Base-by-base conservation (phyloP, 148 eudicot genomes). In the Rhododendron ferrugineum region DNA sequence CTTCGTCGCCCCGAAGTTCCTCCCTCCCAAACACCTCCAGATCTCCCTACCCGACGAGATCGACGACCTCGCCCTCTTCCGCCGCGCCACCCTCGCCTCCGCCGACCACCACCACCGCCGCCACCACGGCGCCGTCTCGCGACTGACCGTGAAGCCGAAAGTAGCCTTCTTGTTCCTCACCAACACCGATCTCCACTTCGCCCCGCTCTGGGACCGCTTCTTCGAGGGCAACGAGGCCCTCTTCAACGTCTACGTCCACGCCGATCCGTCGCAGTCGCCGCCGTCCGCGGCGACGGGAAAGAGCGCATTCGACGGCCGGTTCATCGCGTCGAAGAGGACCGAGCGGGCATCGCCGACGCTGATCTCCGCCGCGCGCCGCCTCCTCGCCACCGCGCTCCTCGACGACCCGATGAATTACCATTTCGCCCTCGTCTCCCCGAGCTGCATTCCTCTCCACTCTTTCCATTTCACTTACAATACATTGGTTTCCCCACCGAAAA, bases 121-220 rank as follows among this genome's bases (percentile, higher is more conserved):
- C 84, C 80, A 15, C 36, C 85, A 85, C 84, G 44, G 88, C 82
- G 73, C 89, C 52, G 84, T 83, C 42, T 70, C 84, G 16, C 89
- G 87, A n/a, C 84, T 90, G n/a, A 4, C 23, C 60, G 87, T 88
- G 6, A 87, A 85, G 18, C 96, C 94, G 78, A 93, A 92, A 37
- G 88, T 93, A 86, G 96, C 96, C 49, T 93, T 93, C 82, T 83
- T 93, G 32, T 93, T 93, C 87, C 88, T 94, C 80, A 94, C 93
- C 7, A 89, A 88, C 88, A 68, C 96, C 82, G 80, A 83, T 72
- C 93, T 94, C 86, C 87, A 87, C 40, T 92, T 94, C 85, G 75
- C 92, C n/a, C 96, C 96, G 1, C 85, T 94, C n/a, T 94, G 96
- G 96, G 88, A 90, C 28, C 73, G 28, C 2, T 94, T 89, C 88